Evolutionary conservation across 1,284 basidiomycete species (phyloP), one percentile per base, ranked within the genome.

Genomic region (Schizophyllum commune): DNA sequence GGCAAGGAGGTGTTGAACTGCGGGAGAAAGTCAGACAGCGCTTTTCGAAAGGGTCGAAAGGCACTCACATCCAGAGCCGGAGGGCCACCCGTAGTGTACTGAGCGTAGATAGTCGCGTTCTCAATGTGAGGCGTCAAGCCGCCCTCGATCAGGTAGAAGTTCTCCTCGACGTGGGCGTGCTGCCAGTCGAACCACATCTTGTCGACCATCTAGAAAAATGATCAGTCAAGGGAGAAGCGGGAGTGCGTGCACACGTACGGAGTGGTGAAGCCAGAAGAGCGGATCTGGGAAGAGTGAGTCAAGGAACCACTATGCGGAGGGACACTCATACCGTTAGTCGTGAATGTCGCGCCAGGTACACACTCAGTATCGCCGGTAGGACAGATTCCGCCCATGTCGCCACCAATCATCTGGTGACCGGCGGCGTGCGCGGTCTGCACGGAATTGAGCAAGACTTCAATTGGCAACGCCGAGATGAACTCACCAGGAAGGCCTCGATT

Each of bases 181-280:
- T 77, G 76, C 76, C 75, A 77, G 59, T 76, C 72, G 34, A 63
- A 72, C 75, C 75, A 77, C 6, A 76, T 61, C 63, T 74, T 74
- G 64, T 76, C 75, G 15, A 77, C 68, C 74, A 76, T 77, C 75
- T 75, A 39, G 53, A 56, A 22, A 56, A 1, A 8, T 32, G 34
- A 32, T 11, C 13, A 2, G 9, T 21, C 19, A 8, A 19, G n/a
- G 17, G 17, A 55, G 27, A 19, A n/a, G 52, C 19, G 33, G 19
- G 27, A 15, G 21, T n/a, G 51, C 7, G 32, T 17, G 22, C 32
- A 32, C 20, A 63, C 71, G 58, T 62, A 75, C 75, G 0, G 69
- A 74, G 61, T 77, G 75, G 62, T 76, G 74, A 61, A 75, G 58
- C 69, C 70, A 76, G 65, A 76, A 76, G 22, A 77, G 56, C 0